Evolutionary conservation across 352 stramenopile genomes (phyloP), one percentile per base, ranked within the genome.

Genomic region (Phytophthora ohioensis): DNA sequence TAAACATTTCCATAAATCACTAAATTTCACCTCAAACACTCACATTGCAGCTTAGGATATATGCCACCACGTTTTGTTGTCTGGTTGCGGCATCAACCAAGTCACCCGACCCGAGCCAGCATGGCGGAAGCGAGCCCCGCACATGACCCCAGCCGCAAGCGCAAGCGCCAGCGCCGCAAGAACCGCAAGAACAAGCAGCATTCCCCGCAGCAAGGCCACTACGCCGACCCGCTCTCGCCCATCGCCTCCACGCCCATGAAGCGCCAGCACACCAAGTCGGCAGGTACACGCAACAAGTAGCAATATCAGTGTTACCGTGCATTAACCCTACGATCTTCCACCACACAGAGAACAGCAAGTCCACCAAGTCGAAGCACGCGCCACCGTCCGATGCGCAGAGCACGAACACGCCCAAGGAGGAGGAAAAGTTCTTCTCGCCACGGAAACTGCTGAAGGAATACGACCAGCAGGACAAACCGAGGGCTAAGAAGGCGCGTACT

Each of bases 191-290:
- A 43, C 46, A 75, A 76, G 52, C 45, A 67, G 27, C 59, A 63
- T 56, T 30, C 57, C 32, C 55, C 51, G 15, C 67, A 64, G 61
- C 53, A 69, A 21, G 88, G 88, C 4, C 79, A 92, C 74, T 96
- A 96, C 51, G 87, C 85, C 1, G 87, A 96, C 67, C 87, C 85
- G 31, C 72, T 83, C 48, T 96, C 88, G 21, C 88, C 88, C 36
- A 96, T 96, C 61, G 87, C 88, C 36, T 96, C 88, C 9, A 94
- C 88, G 56, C 88, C 88, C 21, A 81, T 96, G 73, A 94, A 96
- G 80, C 78, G 82, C 7, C 85, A 85, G 55, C 85, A 79, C 52
- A 82, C 79, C 34, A 81, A 87, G 43, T 64, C 67, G 32, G 64
- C 69, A 71, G 69, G 77, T 88, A 71, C 52, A 43, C 3, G 5